These are phyloP conservation scores for Corynascus novoguineensis DNA, from an alignment of 495 filamentous ascomycete genomes.

Conservation along the genomic window DNA sequence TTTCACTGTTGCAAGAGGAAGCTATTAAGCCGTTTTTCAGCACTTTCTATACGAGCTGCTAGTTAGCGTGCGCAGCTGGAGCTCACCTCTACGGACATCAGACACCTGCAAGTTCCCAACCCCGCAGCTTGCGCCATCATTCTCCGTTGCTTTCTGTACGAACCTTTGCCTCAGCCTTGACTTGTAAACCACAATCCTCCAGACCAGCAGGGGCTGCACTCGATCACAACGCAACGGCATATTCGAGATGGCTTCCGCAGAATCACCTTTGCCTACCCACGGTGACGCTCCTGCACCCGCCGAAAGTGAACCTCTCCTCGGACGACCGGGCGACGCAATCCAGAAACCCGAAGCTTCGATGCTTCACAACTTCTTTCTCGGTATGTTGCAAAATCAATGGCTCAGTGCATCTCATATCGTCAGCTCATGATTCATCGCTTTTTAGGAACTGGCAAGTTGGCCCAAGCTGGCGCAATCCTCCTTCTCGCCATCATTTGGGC, in stretches of 20 bases:
- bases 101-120: not conserved
- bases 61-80: not conserved
- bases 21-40: not conserved
- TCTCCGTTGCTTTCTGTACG: not conserved
- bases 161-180: too few species aligned
- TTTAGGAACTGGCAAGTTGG: slow-evolving; percentile 42
- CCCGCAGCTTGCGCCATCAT: not conserved
- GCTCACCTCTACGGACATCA: not conserved
- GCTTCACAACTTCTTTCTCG: slow-evolving; percentile 67
- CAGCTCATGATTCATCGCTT: slow-evolving; percentile 32
- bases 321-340: slow-evolving; percentile 62
- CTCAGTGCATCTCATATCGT: not conserved
- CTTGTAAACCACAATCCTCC: not conserved
- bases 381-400: slow-evolving; percentile 52
- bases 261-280: not conserved
- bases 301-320: slow-evolving; percentile 76
- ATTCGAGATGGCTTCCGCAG: slow-evolving; percentile 11
- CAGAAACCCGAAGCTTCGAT: slow-evolving; percentile 60
- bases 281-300: slow-evolving; percentile 11
- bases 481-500: slow-evolving; percentile 69
- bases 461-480: slow-evolving; percentile 44
- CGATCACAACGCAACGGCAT: not conserved
- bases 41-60: not conserved
- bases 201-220: not conserved
- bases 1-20: not conserved